Conservation (phyloP, 192 early-diverging fungal genomes). For the Chytriomyces hyalinus region DNA sequence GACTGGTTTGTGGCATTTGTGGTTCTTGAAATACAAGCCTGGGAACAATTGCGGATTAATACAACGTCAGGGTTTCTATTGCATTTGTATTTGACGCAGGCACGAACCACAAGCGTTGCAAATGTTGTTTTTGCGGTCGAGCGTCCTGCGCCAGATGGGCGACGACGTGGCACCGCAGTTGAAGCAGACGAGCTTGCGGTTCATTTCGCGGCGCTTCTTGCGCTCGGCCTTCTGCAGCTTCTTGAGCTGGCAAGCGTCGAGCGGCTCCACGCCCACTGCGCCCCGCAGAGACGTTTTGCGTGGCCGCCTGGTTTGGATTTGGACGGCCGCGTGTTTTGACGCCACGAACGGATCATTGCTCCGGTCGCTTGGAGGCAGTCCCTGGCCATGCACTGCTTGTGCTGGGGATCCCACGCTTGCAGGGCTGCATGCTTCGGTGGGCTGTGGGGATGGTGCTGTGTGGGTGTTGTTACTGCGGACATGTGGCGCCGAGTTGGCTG, state of each 20-base stretch:
- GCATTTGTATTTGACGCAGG: background rate
- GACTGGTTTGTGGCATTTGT: constrained; percentile 49
- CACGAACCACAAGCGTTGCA: constrained; percentile 82
- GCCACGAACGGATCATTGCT: background rate
- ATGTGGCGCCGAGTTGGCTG: background rate
- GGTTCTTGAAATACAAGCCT: constrained; percentile 57
- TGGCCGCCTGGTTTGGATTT: background rate
- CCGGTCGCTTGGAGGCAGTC: background rate
- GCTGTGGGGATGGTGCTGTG: background rate
- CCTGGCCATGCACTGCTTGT: constrained; percentile 25
- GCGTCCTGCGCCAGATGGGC: constrained; percentile 79
- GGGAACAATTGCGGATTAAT: background rate
- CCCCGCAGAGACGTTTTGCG: no score
- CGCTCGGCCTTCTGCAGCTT: constrained; percentile 44
- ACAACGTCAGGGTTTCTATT: no score
- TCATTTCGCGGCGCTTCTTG: constrained; percentile 49
- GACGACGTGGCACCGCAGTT: constrained; percentile 75
- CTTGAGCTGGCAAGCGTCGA: constrained; percentile 30
- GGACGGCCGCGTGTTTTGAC: background rate
- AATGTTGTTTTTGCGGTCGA: constrained; percentile 74
- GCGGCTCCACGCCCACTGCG: no score
- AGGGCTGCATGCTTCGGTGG: background rate
- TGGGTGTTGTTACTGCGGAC: background rate
- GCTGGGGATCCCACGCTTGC: constrained; percentile 9
- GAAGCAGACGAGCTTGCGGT: constrained; percentile 60